Base-by-base conservation (phyloP, 2,329 filamentous ascomycete species). In the Salinomyces thailandicus region DNA sequence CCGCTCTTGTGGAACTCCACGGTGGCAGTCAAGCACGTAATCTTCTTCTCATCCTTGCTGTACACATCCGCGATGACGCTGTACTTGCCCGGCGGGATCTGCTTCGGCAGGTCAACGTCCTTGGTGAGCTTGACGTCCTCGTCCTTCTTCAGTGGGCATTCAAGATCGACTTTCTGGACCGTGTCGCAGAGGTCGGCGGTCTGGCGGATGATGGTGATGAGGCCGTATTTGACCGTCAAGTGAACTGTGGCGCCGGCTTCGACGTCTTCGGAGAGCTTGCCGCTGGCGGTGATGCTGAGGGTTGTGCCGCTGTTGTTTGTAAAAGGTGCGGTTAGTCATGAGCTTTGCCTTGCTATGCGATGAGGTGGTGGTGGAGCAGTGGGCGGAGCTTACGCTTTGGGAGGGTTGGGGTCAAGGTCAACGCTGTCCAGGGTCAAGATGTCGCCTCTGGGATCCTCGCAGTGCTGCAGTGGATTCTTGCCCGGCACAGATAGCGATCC, bases 31-130 rank as follows among this genome's bases (percentile, higher is more conserved):
- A 98, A 70, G 64, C 91, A 98, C 42, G 87, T 93, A 46, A 98
- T 81, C 55, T 77, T 78, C 46, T 78, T 68, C 46, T 77, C 69
- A 35, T 93, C 78, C 42, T 68, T 71, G 48, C 75, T 85, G 62
- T 76, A 81, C 33, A 93, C 89, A 57, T 96, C 84, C 28, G 89
- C 91, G 26, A 79, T 64, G 22, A 98, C 91, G 13, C 74, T 82
- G 72, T 95, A 98, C 55, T 77, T 87, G 58, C 87, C 91, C 41
- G 85, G 82, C 58, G 89, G 89, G 48, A 96, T 91, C 62, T 93
- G 75, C 49, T 70, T 75, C 36, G 91, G 91, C 43, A 98, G 70
- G 24, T 89, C 77, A 37, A 96, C 85, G 14, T 77, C 70, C 71
- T 96, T 96, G 48, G 67, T 75, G 49, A 98, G 66, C 13, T 31